Evolutionary conservation across 805 yeast species (phyloP).

Genomic region (Candida pseudoglaebosa): DNA sequence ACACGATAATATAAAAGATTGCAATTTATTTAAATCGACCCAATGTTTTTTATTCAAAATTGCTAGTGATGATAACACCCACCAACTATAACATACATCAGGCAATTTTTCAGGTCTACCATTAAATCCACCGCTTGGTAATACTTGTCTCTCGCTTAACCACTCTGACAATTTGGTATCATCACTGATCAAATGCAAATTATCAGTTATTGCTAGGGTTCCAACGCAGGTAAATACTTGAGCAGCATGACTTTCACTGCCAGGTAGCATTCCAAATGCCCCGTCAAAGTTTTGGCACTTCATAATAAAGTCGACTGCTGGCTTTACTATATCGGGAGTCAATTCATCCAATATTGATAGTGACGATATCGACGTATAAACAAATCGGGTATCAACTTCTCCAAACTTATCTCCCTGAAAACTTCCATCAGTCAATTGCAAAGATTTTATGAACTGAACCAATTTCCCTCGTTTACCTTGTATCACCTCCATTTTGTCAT

Average conservation of each 20-base stretch:
- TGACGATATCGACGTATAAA: constrained; percentile 74
- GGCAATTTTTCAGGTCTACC: constrained; percentile 96
- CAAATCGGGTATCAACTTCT: constrained; percentile 89
- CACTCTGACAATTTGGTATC: constrained; percentile 65
- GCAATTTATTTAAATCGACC: constrained; percentile 66
- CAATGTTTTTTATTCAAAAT: constrained; percentile 66
- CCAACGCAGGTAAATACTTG: constrained; percentile 86
- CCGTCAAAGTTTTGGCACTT: constrained; percentile 90
- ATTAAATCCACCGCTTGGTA: constrained; percentile 80
- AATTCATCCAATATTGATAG: constrained; percentile 66
- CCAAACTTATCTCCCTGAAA: constrained; percentile 90
- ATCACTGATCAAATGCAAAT: constrained; percentile 42
- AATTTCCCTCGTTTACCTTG: constrained; percentile 24
- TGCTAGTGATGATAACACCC: constrained; percentile 81
- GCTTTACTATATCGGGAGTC: constrained; percentile 49
- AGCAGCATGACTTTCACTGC: constrained; percentile 94
- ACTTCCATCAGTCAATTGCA: constrained; percentile 64
- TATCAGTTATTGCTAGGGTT: constrained; percentile 63
- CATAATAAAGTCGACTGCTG: constrained; percentile 62
- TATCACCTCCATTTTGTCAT: constrained; percentile 34
- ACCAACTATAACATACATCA: constrained; percentile 98
- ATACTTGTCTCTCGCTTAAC: constrained; percentile 86
- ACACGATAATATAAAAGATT: constrained; percentile 63
- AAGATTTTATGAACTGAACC: constrained; percentile 23
- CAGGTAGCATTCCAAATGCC: constrained; percentile 90